Evolutionary conservation across 2,329 filamentous ascomycete species (phyloP).

Genomic region (Leptographium radiaticola): DNA sequence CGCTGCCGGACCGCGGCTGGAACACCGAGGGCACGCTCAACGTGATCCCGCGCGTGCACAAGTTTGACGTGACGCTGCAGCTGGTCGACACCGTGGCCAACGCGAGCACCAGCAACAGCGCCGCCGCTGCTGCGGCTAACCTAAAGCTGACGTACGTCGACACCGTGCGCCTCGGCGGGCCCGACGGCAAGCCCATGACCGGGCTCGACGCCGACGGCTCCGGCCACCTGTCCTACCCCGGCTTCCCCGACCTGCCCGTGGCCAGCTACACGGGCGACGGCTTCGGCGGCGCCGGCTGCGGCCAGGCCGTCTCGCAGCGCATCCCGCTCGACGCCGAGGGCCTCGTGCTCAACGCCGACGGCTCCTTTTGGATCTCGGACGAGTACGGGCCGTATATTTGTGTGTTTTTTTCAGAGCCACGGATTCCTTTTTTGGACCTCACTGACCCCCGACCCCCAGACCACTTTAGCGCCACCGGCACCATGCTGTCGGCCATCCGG

Average conservation of each 20-base stretch:
- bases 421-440: neutral
- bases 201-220: constrained; percentile 48
- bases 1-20: constrained; percentile 58
- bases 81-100: constrained; percentile 23
- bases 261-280: constrained; percentile 54
- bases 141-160: constrained; percentile 49
- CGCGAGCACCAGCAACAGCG: constrained; percentile 38
- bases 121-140: constrained; percentile 44
- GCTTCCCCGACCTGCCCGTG: constrained; percentile 48
- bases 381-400: constrained; percentile 59
- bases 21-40: constrained; percentile 61
- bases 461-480: constrained; percentile 44
- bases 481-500: constrained; percentile 48
- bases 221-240: constrained; percentile 38
- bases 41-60: constrained; percentile 55
- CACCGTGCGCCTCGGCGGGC: constrained; percentile 51
- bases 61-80: constrained; percentile 47
- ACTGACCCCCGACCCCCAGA: constrained; percentile 17
- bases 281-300: constrained; percentile 42
- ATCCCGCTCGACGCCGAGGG: constrained; percentile 55
- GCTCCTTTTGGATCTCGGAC: constrained; percentile 55
- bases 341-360: constrained; percentile 44
- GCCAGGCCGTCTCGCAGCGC: constrained; percentile 22
- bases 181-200: constrained; percentile 46
- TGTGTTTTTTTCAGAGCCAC: neutral